These are phyloP conservation scores for Phlegmacium glaucopus DNA, from an alignment of 768 basidiomycete genomes.

Conservation along the genomic window DNA sequence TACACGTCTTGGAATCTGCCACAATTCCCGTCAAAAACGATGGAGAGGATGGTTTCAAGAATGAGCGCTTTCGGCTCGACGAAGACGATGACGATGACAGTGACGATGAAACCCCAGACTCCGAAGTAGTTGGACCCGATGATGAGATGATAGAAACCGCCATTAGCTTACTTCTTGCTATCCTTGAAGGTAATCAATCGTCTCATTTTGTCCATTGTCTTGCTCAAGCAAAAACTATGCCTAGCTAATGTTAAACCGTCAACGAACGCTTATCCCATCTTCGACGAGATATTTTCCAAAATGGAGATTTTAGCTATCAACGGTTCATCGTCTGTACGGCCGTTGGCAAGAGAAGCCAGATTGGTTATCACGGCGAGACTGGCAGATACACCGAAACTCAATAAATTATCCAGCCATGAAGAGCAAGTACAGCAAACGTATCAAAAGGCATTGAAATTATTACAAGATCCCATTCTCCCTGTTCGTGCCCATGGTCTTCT, in stretches of 20 bases:
- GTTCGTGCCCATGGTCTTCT: conserved; percentile 92
- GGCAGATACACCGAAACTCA: conserved; percentile 48
- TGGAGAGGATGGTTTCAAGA: conserved; percentile 13
- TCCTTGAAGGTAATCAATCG: conserved; percentile 68
- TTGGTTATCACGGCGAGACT: conserved; percentile 82
- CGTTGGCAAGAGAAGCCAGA: conserved; percentile 71
- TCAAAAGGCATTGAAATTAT: conserved; percentile 80
- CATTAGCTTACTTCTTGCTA: conserved; percentile 75
- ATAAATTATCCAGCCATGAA: conserved; percentile 21
- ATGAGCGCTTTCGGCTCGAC: conserved; percentile 8
- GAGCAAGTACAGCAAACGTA: conserved; percentile 63
- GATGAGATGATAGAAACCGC: conserved; percentile 75
- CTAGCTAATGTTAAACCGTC: conserved; percentile 59
- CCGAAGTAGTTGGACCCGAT: conserved; percentile 38
- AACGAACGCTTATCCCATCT: conserved; percentile 53
- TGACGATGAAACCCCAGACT: conserved; percentile 50
- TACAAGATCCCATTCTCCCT: conserved; percentile 90
- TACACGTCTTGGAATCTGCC: conserved; percentile 62
- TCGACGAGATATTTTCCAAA: conserved; percentile 68
- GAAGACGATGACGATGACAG: conserved; percentile 52
- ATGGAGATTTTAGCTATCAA: conserved; percentile 55
- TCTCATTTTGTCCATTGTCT: background rate
- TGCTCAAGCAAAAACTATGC: too few relatives aligned
- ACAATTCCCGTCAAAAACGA: conserved; percentile 26
- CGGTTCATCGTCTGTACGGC: conserved; percentile 44